Evolutionary conservation across 495 filamentous ascomycete species (phyloP), one percentile per base, ranked within the genome.

Genomic region (Jackrogersella minutella): DNA sequence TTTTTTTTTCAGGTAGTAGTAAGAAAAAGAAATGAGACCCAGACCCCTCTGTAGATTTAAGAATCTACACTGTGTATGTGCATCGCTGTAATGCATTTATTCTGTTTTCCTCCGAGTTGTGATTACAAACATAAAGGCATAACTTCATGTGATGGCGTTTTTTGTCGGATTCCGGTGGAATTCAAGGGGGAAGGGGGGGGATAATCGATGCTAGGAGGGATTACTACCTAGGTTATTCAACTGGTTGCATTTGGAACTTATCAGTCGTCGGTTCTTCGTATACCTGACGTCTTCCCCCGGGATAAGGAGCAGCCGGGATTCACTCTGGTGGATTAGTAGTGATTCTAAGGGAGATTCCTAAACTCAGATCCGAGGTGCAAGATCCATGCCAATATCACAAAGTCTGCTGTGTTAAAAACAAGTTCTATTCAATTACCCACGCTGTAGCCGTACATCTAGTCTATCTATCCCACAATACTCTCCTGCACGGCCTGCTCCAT

Each of bases 81-180:
- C 49, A 53, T 61, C 24, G 44, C 26, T 61, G 37, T 39, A 53
- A 30, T 53, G 52, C 46, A 58, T 44, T 17, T 44, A 8, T 51
- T 46, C 19, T 41, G 36, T 58, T 58, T 41, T 31, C 8, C 44
- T 8, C 21, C 49, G 26, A 55, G 26, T 19, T 49, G 58, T 61
- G 57, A 51, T 53, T 46, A 28, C 52, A 62, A 28, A 56, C 16
- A 46, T 11, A 61, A 62, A 53, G 51, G 31, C 36, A 66, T 57
- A 61, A 66, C 61, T 30, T 57, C 34, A 59, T 17, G 26, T 7
- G 3, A 7, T 30, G 67, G 67, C 62, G 67, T 70, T 70, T n/a
- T n/a, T n/a, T 61, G 19, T 70, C 52, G 67, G 62, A 43, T 59
- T 56, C 54, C 22, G 47, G 54, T 43, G 19, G 53, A 46, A 41